phyloP scores from a whole-genome alignment of 768 basidiomycete genomes.

The Kwoniella pini region DNA sequence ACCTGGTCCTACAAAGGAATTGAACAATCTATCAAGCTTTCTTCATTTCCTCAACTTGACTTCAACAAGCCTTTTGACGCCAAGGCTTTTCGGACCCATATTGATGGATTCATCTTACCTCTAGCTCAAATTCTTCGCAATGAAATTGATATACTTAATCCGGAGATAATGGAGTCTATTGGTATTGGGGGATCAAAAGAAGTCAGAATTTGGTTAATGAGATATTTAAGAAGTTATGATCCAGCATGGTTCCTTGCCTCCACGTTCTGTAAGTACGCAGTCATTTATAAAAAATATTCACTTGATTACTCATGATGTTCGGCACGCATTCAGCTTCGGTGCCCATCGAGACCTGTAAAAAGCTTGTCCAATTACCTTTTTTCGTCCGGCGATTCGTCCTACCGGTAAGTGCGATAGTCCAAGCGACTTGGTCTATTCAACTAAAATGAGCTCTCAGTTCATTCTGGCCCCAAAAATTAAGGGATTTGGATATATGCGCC shows the following conservation, averaged over 20 bases:
- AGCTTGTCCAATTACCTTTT: conserved; percentile 17
- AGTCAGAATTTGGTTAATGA: conserved; percentile 5
- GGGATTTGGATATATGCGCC: conserved; percentile 25
- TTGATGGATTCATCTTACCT: conserved; percentile 7
- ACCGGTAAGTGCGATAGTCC: conserved; percentile 23
- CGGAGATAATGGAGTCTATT: conserved; percentile 18
- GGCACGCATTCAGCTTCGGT: neutral
- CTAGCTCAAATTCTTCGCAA: conserved; percentile 17
- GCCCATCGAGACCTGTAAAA: conserved; percentile 2
- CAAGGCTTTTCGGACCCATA: conserved; percentile 9
- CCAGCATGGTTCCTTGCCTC: conserved; percentile 28
- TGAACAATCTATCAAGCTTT: neutral
- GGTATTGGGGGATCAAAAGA: conserved; percentile 12
- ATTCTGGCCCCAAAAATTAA: conserved; percentile 11
- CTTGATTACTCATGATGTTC: neutral
- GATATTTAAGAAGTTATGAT: conserved; percentile 15
- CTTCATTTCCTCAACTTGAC: conserved; percentile 7
- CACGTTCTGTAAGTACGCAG: conserved; percentile 21
- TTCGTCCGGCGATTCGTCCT: conserved; percentile 19
- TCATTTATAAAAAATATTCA: too few species aligned
- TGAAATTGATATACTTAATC: conserved; percentile 23
- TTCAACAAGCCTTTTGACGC: conserved; percentile 11
- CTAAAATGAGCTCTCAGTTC: conserved; percentile 17
- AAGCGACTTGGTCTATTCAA: neutral
- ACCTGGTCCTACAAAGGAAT: conserved; percentile 1